Percentiles rank a stretch among this genome's conserved stretches.
phyloP scores from a whole-genome alignment of 2,329 filamentous ascomycete species.

The Cladophialophora chaetospira region DNA sequence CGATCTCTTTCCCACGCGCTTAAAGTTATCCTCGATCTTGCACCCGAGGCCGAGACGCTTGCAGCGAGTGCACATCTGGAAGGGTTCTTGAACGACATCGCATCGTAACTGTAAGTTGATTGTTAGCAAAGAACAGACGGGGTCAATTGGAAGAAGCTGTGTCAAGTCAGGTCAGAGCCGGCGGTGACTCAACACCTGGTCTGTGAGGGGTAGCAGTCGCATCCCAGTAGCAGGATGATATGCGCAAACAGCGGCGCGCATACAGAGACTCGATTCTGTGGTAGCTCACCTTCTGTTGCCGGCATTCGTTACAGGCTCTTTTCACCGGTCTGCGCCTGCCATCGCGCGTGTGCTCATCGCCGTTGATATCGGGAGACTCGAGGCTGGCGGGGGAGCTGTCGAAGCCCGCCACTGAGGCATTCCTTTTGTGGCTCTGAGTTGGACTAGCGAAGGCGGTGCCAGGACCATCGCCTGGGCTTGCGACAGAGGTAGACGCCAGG shows the following conservation, averaged over 20 bases:
- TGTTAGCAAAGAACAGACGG: slow-evolving; percentile 12
- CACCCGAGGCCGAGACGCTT: slow-evolving; percentile 64
- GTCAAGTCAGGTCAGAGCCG: background rate
- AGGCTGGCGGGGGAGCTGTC: slow-evolving; percentile 52
- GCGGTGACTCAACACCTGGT: slow-evolving; percentile 7
- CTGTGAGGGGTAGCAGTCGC: background rate
- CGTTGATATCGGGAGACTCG: slow-evolving; percentile 38
- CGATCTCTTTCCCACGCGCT: slow-evolving; percentile 67
- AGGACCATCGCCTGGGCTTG: slow-evolving; percentile 28
- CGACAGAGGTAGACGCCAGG: slow-evolving; percentile 29
- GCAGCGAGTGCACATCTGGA: slow-evolving; percentile 63
- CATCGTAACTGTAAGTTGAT: slow-evolving; percentile 58
- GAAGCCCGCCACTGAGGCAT: slow-evolving; percentile 45
- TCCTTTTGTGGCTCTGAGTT: slow-evolving; percentile 44
- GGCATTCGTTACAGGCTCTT: slow-evolving; percentile 69
- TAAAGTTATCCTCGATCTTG: slow-evolving; percentile 70
- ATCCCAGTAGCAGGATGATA: background rate
- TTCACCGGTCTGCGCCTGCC: slow-evolving; percentile 54
- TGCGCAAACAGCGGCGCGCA: background rate
- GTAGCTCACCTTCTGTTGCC: slow-evolving; percentile 66
- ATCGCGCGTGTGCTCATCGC: slow-evolving; percentile 45
- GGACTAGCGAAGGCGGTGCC: slow-evolving; percentile 32
- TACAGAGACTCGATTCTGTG: background rate
- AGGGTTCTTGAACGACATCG: slow-evolving; percentile 67
- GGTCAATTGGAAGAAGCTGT: background rate